phyloP scores from a whole-genome alignment of 768 basidiomycete species.

The Lactarius hatsudake region DNA sequence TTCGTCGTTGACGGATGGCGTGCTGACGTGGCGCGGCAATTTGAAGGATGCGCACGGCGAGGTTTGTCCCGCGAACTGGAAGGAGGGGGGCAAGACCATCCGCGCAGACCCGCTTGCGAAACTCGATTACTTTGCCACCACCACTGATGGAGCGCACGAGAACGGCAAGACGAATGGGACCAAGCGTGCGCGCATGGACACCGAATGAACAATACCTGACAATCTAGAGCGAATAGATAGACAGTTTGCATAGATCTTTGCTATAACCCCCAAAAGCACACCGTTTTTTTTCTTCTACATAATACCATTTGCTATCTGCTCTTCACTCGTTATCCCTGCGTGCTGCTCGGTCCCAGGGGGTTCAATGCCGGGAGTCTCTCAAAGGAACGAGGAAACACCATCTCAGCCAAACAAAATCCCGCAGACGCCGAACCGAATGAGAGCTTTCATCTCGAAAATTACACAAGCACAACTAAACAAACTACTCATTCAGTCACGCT shows the following conservation, averaged over 20 bases:
- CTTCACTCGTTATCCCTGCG: neutral
- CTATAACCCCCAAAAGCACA: neutral
- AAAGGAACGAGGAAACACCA: no score
- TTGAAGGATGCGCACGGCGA: slow-evolving; percentile 81
- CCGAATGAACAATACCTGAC: slow-evolving; percentile 21
- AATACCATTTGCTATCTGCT: neutral
- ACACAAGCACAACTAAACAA: neutral
- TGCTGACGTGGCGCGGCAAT: neutral
- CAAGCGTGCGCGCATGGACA: slow-evolving; percentile 60
- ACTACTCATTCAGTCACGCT: neutral
- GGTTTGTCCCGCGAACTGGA: slow-evolving; percentile 93
- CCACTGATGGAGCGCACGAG: slow-evolving; percentile 30
- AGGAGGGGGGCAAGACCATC: slow-evolving; percentile 75
- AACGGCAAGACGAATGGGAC: slow-evolving; percentile 43
- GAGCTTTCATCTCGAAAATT: neutral
- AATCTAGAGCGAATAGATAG: neutral
- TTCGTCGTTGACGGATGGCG: neutral
- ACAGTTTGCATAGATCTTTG: neutral
- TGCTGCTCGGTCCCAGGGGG: no score
- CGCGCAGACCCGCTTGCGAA: slow-evolving; percentile 72
- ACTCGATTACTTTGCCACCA: slow-evolving; percentile 65
- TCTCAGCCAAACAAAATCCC: neutral
- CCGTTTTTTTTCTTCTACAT: neutral
- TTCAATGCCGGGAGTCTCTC: no score
- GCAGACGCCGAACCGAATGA: neutral